Conservation (phyloP, 768 basidiomycete species). For the Suillus subaureus region DNA sequence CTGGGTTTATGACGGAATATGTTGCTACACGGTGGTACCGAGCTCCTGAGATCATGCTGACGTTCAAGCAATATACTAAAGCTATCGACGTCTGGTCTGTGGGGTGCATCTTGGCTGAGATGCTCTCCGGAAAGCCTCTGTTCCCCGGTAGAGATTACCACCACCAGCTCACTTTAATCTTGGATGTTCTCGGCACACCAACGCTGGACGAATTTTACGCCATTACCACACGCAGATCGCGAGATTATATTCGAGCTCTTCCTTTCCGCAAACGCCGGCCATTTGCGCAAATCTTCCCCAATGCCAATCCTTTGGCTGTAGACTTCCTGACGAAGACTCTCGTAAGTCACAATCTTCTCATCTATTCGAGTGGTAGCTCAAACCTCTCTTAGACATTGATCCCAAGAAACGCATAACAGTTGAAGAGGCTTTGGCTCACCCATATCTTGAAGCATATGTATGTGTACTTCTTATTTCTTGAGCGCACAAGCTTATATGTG, state of each 20-base stretch:
- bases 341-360: conserved; percentile 39
- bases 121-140: conserved; percentile 94
- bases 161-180: conserved; percentile 92
- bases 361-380: neutral
- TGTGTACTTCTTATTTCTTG: conserved; percentile 25
- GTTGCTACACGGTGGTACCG: conserved; percentile 99
- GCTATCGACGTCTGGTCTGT: conserved; percentile 92
- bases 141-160: conserved; percentile 98
- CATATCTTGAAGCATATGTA: conserved; percentile 92
- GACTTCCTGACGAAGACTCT: conserved; percentile 85
- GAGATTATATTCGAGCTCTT: conserved; percentile 93
- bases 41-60: conserved; percentile 99
- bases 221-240: conserved; percentile 88
- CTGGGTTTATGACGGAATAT: conserved; percentile 94
- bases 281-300: conserved; percentile 86
- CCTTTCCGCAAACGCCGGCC: conserved; percentile 89
- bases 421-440: conserved; percentile 92
- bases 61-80: conserved; percentile 98
- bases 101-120: conserved; percentile 90
- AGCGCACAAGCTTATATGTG: conserved; percentile 11
- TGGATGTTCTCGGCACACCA: conserved; percentile 96
- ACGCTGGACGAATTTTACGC: conserved; percentile 98
- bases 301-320: conserved; percentile 78
- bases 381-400: conserved; percentile 70
- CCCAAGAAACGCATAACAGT: conserved; percentile 96